Evolutionary conservation across 257 asterid species (phyloP).

Genomic region (Misopates orontium): DNA sequence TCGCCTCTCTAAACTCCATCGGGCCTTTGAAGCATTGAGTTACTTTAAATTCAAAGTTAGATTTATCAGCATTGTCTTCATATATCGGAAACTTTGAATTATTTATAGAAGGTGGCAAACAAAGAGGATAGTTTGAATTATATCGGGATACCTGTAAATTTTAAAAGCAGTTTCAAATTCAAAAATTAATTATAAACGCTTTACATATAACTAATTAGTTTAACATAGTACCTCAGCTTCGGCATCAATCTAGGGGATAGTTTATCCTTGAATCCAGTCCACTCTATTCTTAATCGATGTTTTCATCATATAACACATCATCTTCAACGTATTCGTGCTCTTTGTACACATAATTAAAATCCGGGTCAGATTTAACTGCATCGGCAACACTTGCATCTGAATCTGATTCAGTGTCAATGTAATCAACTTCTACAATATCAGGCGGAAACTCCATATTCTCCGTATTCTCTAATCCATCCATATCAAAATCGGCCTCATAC

Average conservation of each 20-base stretch:
- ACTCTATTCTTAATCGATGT: not conserved
- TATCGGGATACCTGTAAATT: no score
- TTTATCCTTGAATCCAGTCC: not conserved
- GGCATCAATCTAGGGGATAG: not conserved
- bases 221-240: no score
- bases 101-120: not conserved
- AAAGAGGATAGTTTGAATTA: no score
- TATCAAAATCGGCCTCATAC: not conserved
- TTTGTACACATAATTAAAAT: not conserved
- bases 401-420: not conserved
- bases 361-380: not conserved
- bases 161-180: no score
- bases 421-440: no score
- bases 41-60: slow-evolving; percentile 3
- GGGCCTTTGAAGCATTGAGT: not conserved
- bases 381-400: not conserved
- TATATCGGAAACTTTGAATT: not conserved
- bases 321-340: not conserved
- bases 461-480: not conserved
- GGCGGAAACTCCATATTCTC: not conserved
- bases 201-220: not conserved
- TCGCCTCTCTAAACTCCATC: not conserved
- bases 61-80: not conserved
- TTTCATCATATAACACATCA: not conserved
- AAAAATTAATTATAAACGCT: no score